Evolutionary conservation across 2,329 filamentous ascomycete genomes (phyloP), one percentile per base, ranked within the genome.

Genomic region (Botrytis cinerea): DNA sequence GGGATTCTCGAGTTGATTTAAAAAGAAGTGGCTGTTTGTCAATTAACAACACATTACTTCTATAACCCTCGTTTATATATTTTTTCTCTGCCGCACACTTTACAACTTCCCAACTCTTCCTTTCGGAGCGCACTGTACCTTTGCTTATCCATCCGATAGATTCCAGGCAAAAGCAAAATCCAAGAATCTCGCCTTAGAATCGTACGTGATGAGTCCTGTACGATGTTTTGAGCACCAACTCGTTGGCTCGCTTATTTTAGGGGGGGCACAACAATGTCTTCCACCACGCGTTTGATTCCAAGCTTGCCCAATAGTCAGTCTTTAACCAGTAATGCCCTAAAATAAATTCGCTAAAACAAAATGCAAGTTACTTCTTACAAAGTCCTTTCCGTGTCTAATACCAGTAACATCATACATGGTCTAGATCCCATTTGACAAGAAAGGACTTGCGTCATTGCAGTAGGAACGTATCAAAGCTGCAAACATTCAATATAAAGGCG

Each of bases 211-310:
- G 8, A 68, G 35, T 68, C 64, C 64, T 68, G 64, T 40, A n/a
- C 46, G 14, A 35, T 68, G 35, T 54, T 28, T 12, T 54, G 25
- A 54, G 43, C 14, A 9, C 35, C 18, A 22, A 20, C n/a, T 25
- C 51, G 43, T 14, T 54, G 46, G 32, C 46, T 68, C 64, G 64
- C 46, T 68, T 68, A 68, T 54, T 48, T 40, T 16, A 68, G 64
- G 64, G 51, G 46, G 46, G 14, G 14, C 7, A 20, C 14, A 4
- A 48, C 12, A n/a, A 25, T n/a, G 10, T 32, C 1, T 38, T 38
- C 12, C 3, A 35, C 12, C 45, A 48, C 12, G 18, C 7, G 28
- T 66, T 16, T 48, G 32, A 66, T 66, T 45, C 38, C 28, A 18
- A 35, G 18, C 40, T n/a, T n/a, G 22, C 25, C 60, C 35, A 62